phyloP scores from a whole-genome alignment of 345 rosid species.

The Eucalyptus virginea region DNA sequence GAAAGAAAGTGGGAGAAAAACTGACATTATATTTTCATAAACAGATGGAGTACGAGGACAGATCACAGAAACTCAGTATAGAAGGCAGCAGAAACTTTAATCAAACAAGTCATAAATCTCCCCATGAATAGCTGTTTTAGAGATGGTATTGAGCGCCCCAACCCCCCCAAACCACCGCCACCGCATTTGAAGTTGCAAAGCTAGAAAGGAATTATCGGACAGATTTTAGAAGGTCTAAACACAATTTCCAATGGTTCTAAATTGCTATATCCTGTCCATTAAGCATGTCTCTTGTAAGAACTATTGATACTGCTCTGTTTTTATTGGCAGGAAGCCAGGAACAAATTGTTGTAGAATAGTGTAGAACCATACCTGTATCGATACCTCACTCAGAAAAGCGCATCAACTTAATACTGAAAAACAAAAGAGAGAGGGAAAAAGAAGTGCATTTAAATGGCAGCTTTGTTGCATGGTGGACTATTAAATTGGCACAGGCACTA shows the following conservation, averaged over 20 bases:
- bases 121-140: background rate
- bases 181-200: background rate
- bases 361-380: background rate
- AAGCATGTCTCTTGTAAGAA: background rate
- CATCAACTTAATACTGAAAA: background rate
- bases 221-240: background rate
- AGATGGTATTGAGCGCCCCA: background rate
- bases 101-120: background rate
- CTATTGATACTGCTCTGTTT: background rate
- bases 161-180: background rate
- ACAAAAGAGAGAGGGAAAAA: background rate
- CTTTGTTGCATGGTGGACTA: background rate
- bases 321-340: background rate
- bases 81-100: background rate
- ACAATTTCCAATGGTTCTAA: background rate
- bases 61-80: background rate
- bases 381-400: background rate
- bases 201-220: background rate
- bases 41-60: too few species aligned
- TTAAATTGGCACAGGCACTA: background rate
- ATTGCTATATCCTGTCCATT: background rate
- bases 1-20: too few species aligned
- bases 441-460: background rate
- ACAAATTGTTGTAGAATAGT: background rate
- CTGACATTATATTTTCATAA: too few species aligned